Base-by-base conservation (phyloP, 2,329 filamentous ascomycete genomes). In the Botrytis pseudocinerea region DNA sequence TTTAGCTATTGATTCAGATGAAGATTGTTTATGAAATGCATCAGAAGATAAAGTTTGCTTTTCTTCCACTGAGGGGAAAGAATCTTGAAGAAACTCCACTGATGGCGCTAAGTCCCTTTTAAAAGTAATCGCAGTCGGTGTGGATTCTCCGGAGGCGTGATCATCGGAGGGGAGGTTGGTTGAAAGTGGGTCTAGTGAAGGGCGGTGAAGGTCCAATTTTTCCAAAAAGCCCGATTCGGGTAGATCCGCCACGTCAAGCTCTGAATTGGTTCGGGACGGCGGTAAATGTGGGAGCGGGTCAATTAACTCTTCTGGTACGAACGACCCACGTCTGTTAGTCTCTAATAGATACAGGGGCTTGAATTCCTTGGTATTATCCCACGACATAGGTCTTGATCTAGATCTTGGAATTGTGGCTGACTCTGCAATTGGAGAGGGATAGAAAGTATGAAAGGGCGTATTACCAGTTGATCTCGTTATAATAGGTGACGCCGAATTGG, bases 311-410 rank as follows among this genome's bases (percentile, higher is more conserved):
- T 78, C 65, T 18, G 74, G 59, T 22, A 73, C 70, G 64, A 71
- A 72, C 32, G 76, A 79, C 16, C 73, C 75, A 51, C 77, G 75
- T 63, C 76, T 76, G 22, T 81, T 80, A 28, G 79, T 82, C 81
- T 97, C 93, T 10, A 97, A 89, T 35, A 97, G 89, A 82, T 93
- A 95, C 14, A 98, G 84, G 0, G 95, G 95, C 77, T 92, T 91
- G 78, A 95, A 91, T 79, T 96, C 93, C 71, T 88, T 88, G 28
- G 86, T 87, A 57, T 73, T 88, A 62, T 90, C 89, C 89, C 89
- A 91, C 0, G 88, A 90, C 20, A 84, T 89, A 20, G 88, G 88
- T 8, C 89, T 85, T 35, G 84, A 78, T 60, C 82, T 80, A 68
- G 82, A 81, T 76, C 83, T 85, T 22, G 78, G 77, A 22, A 81